Base-by-base conservation (phyloP, 371 early-diverging fungal species). In the Phascolomyces articulosus region DNA sequence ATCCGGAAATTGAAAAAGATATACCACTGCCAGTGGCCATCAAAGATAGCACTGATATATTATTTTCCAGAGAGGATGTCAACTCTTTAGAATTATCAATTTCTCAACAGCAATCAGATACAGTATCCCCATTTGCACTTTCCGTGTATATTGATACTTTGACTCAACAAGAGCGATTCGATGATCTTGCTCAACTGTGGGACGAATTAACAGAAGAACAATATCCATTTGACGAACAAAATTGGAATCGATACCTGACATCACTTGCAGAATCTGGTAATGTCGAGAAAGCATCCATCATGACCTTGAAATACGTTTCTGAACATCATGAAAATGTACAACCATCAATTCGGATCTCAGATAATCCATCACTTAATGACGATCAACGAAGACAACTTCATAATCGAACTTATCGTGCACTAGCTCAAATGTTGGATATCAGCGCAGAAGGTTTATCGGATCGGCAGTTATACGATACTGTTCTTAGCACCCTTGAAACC, bases 181-280 rank as follows among this genome's bases (percentile, higher is more conserved):
- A 71, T 16, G 72, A 73, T 4, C 41, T 79, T 26, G 66, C 67
- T 15, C 7, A n/a, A 8, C 49, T 79, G 7, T 82, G 82, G 82
- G 40, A 44, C 0, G 24, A 66, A 1, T 60, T 82, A 20, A 55
- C 60, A 4, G 26, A 16, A 0, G 60, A 72, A 23, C 29, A 41
- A 3, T 82, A 72, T 67, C 40, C 57, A 23, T 79, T 82, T 54
- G 79, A 79, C 55, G 79, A 68, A 9, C 71, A 75, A 15, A 82
- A 77, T 31, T 82, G 76, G 76, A 82, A 82, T 54, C 62, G 74
- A 2, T 77, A 75, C 23, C 57, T 77, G 13, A 59, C 54, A 3
- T 58, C 55, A n/a, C 56, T 70, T 27, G 28, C 57, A 3, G 24
- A 61, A 34, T 31, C 58, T 21, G 69, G 64, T 48, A 47, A 38